Evolutionary conservation across 1,284 basidiomycete genomes (phyloP).

Genomic region (Microbotryomycetes sp.): DNA sequence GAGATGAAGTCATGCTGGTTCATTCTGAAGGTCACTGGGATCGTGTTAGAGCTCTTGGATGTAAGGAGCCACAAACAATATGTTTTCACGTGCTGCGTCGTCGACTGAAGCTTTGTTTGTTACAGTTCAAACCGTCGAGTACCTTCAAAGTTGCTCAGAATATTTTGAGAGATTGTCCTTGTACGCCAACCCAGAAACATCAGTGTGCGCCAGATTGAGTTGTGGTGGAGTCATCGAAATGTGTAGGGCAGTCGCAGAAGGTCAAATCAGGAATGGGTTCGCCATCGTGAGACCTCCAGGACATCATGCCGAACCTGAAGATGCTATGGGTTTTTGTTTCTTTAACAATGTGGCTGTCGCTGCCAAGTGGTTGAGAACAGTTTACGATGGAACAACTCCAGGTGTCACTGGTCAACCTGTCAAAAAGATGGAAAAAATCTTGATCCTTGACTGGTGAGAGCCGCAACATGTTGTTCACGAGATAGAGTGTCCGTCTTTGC

Average conservation of each 20-base stretch:
- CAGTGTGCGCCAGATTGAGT: conserved; percentile 75
- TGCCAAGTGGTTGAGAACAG: conserved; percentile 45
- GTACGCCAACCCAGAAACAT: conserved; percentile 82
- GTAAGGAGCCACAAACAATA: conserved; percentile 47
- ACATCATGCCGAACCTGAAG: conserved; percentile 95
- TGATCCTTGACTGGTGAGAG: conserved; percentile 90
- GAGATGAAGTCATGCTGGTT: conserved; percentile 76
- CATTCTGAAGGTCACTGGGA: conserved; percentile 88
- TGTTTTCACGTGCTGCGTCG: conserved; percentile 6
- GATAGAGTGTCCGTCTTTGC: conserved; percentile 6
- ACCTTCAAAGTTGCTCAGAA: conserved; percentile 40
- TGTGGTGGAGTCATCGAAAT: conserved; percentile 94
- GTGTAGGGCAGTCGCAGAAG: conserved; percentile 74
- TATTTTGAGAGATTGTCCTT: conserved; percentile 87
- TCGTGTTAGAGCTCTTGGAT: conserved; percentile 68
- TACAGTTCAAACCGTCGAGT: conserved; percentile 30
- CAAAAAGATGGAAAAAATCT: conserved; percentile 59
- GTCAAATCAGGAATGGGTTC: conserved; percentile 76
- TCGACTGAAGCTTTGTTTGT: neutral
- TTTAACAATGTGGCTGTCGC: conserved; percentile 98
- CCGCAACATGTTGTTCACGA: neutral
- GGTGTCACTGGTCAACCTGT: conserved; percentile 31
- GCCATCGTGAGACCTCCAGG: conserved; percentile 91
- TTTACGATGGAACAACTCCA: conserved; percentile 57
- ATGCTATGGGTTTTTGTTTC: conserved; percentile 99